Evolutionary conservation across 177 flowering plant genomes (phyloP).

Genomic region (Telopea speciosissima): DNA sequence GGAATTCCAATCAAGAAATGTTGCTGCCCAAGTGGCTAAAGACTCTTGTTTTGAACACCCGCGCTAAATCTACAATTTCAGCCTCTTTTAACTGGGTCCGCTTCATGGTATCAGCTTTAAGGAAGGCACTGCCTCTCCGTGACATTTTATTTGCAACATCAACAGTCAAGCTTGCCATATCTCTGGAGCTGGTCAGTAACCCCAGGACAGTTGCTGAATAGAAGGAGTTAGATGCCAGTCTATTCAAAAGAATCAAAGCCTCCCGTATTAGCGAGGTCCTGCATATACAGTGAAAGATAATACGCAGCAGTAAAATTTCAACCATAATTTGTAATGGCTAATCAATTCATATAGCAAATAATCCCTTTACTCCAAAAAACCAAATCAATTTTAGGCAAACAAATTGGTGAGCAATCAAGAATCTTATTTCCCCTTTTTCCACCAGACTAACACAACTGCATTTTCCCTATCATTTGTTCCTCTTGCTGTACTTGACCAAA

Average conservation of each 20-base stretch:
- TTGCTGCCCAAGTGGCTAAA: slow-evolving; percentile 49
- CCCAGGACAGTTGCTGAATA: slow-evolving; percentile 48
- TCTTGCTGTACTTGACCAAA: too few relatives aligned
- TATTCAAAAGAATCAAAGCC: slow-evolving; percentile 69
- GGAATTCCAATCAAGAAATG: slow-evolving; percentile 14
- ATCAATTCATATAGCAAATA: not conserved
- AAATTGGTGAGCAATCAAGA: too few relatives aligned
- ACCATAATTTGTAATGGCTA: too few relatives aligned
- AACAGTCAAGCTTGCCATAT: slow-evolving; percentile 52
- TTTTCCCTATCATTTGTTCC: too few relatives aligned
- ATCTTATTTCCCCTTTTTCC: not conserved
- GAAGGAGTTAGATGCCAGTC: slow-evolving; percentile 62
- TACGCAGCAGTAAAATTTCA: not conserved
- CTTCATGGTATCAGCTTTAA: slow-evolving; percentile 23
- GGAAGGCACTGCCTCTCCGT: slow-evolving; percentile 16
- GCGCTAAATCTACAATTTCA: slow-evolving; percentile 61
- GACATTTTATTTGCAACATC: slow-evolving; percentile 60
- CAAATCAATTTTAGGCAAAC: not conserved
- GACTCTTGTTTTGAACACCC: slow-evolving; percentile 53
- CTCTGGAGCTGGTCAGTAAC: slow-evolving; percentile 52
- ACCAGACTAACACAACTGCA: not conserved
- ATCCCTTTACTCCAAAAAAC: not conserved
- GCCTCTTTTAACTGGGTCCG: slow-evolving; percentile 33
- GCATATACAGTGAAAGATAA: slow-evolving; percentile 13
- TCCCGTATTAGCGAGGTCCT: slow-evolving; percentile 76